These are phyloP conservation scores for Hypomontagnella submonticulosa DNA, from an alignment of 495 filamentous ascomycete genomes.

Conservation along the genomic window DNA sequence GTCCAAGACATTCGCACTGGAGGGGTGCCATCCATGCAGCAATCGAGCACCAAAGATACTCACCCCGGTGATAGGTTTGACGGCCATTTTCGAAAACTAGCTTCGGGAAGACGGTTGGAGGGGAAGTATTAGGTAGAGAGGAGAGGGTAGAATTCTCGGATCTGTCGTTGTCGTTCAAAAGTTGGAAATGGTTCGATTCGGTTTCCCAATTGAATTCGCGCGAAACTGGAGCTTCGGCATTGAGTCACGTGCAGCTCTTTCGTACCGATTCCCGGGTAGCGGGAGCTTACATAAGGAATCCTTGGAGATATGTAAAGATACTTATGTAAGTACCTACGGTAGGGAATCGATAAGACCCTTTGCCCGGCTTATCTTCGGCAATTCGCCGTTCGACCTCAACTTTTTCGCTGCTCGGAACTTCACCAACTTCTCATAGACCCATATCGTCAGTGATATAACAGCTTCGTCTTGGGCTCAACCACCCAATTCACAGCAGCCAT, in stretches of 20 bases:
- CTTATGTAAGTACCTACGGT: no score
- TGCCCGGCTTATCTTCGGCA: constrained; percentile 31
- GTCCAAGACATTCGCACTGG: neutral
- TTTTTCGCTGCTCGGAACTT: constrained; percentile 18
- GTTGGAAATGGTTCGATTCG: constrained; percentile 37
- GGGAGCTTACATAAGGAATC: no score
- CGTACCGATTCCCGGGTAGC: no score
- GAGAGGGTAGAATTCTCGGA: constrained; percentile 10
- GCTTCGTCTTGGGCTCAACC: constrained; percentile 15
- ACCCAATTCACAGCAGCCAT: constrained; percentile 46
- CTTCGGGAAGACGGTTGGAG: constrained; percentile 14
- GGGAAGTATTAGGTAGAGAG: constrained; percentile 7
- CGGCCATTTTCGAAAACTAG: constrained; percentile 53
- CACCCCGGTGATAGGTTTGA: constrained; percentile 58
- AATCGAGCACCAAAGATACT: constrained; percentile 38
- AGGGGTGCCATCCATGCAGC: constrained; percentile 4
- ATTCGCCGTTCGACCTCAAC: constrained; percentile 6
- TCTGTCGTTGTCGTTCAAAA: constrained; percentile 1
- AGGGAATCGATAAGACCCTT: no score
- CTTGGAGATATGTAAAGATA: no score
- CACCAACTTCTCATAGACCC: constrained; percentile 8
- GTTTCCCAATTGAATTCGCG: constrained; percentile 32
- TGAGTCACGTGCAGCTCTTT: constrained; percentile 27
- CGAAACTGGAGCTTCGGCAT: constrained; percentile 21
- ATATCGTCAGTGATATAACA: constrained; percentile 1